Evolutionary conservation across 2,329 filamentous ascomycete genomes (phyloP).

Genomic region (Penicillium sp.): DNA sequence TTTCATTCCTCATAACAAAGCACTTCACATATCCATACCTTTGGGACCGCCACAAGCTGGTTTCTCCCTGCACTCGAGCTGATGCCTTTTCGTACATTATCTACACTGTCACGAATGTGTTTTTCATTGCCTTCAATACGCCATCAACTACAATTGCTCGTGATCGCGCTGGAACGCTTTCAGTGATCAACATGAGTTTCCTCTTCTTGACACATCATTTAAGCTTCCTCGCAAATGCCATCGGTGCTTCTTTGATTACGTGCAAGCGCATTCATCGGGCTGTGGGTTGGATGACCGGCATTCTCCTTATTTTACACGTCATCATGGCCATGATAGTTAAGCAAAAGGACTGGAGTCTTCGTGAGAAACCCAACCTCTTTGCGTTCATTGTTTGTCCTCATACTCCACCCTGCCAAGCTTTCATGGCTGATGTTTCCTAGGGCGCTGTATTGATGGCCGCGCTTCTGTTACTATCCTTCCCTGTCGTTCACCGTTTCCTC

Average conservation of each 20-base stretch:
- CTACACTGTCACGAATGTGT: conserved; percentile 8
- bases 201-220: conserved; percentile 11
- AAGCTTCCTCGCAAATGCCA: conserved; percentile 7
- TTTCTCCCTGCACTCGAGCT: conserved; percentile 11
- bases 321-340: conserved; percentile 5
- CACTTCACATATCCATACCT: conserved; percentile 10
- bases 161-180: conserved; percentile 9
- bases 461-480: conserved; percentile 6
- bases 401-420: not conserved
- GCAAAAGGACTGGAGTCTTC: conserved; percentile 4
- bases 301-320: conserved; percentile 7
- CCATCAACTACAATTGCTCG: conserved; percentile 5
- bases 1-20: conserved; percentile 9
- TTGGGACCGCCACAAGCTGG: conserved; percentile 9
- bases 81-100: conserved; percentile 4
- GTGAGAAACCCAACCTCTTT: conserved; percentile 8
- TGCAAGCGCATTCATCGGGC: conserved; percentile 11
- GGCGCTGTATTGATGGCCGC: conserved; percentile 4
- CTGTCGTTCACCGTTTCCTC: conserved; percentile 3
- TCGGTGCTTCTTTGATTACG: conserved; percentile 8
- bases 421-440: not conserved
- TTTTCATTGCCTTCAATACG: conserved; percentile 7
- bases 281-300: conserved; percentile 9
- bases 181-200: conserved; percentile 13
- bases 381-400: conserved; percentile 8